Conservation (phyloP, 2,329 filamentous ascomycete genomes). For the Colletotrichum godetiae region DNA sequence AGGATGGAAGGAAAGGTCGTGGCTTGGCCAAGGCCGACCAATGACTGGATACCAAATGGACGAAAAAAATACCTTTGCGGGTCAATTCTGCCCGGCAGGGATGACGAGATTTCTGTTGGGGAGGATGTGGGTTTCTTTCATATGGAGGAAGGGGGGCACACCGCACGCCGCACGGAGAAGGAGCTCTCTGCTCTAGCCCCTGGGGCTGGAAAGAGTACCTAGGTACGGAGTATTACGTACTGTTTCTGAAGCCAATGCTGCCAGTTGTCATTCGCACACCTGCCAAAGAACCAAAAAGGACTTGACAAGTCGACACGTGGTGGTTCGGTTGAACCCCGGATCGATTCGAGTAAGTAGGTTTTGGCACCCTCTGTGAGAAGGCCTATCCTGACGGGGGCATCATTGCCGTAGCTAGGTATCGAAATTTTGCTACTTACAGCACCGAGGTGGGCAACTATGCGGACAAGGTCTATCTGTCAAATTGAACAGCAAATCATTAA, state of each 20-base stretch:
- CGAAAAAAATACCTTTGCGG: constrained; percentile 12
- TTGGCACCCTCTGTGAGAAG: background rate
- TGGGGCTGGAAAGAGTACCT: background rate
- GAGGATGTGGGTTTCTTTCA: constrained; percentile 21
- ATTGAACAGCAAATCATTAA: constrained; percentile 10
- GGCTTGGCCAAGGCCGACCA: background rate
- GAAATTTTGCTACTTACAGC: background rate
- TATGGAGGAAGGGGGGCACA: background rate
- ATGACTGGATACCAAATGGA: background rate
- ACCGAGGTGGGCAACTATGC: background rate
- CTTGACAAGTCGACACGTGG: background rate
- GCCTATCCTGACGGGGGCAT: constrained; percentile 1
- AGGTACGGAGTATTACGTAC: constrained; percentile 11
- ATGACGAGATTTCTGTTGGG: constrained; percentile 33
- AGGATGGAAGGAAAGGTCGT: background rate
- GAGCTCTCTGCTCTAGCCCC: background rate
- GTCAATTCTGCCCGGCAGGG: constrained; percentile 29
- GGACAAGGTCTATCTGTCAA: background rate
- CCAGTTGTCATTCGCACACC: background rate
- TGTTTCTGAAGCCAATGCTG: background rate
- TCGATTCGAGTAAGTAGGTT: background rate
- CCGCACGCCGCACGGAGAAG: background rate
- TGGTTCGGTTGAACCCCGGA: constrained; percentile 14
- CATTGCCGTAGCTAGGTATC: background rate
- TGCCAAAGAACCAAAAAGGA: background rate